Evolutionary conservation across 2,329 filamentous ascomycete species (phyloP).

Genomic region (Cadophora sp.): DNA sequence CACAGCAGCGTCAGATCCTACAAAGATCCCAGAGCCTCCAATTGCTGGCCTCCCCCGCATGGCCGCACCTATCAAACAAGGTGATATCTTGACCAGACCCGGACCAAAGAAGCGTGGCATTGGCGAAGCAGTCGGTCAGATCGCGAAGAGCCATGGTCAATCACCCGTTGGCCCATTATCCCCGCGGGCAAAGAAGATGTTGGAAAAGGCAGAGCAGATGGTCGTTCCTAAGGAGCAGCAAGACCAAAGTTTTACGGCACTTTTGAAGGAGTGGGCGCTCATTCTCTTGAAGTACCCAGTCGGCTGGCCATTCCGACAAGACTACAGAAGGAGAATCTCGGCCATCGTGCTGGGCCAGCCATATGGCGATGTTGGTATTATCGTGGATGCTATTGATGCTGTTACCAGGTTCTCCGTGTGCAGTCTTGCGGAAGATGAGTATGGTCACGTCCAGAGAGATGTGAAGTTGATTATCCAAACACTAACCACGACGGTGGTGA

Average conservation of each 20-base stretch:
- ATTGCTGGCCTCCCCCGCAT: constrained; percentile 38
- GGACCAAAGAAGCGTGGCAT: constrained; percentile 29
- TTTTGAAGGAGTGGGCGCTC: constrained; percentile 56
- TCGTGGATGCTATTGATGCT: constrained; percentile 74
- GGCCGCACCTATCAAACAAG: constrained; percentile 33
- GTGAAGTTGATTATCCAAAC: constrained; percentile 76
- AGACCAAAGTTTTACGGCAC: constrained; percentile 55
- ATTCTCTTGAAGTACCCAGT: constrained; percentile 57
- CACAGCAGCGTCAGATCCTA: constrained; percentile 42
- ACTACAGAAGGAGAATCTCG: constrained; percentile 69
- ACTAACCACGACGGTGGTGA: constrained; percentile 71
- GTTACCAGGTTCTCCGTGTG: constrained; percentile 73
- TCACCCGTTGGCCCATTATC: constrained; percentile 37
- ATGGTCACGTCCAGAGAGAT: constrained; percentile 84
- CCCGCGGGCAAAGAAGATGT: constrained; percentile 51
- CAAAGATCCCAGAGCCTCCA: constrained; percentile 23
- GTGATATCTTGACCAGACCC: constrained; percentile 39
- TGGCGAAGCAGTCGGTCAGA: constrained; percentile 32
- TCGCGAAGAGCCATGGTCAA: constrained; percentile 41
- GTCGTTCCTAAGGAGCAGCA: constrained; percentile 58
- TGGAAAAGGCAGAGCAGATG: constrained; percentile 44
- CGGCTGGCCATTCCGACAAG: constrained; percentile 73
- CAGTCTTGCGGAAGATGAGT: constrained; percentile 81
- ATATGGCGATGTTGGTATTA: constrained; percentile 70
- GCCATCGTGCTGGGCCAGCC: constrained; percentile 76